phyloP scores from a whole-genome alignment of 169 alveolate species.

The Cryptosporidium sp. region DNA sequence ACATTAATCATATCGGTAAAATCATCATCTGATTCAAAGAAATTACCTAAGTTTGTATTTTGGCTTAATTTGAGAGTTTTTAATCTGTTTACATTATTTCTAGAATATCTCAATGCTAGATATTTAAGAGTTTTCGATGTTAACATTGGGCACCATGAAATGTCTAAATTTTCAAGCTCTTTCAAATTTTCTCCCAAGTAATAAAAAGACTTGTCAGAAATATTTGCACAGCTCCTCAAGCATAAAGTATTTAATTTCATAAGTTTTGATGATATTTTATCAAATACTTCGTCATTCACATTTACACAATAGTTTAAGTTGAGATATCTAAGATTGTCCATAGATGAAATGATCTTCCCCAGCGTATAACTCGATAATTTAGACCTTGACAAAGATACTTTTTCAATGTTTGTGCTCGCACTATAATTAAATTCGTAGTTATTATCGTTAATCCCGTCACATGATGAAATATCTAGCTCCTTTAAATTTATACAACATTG shows the following conservation, averaged over 20 bases:
- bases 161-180: conserved; percentile 39
- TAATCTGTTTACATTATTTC: background rate
- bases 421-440: conserved; percentile 16
- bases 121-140: conserved; percentile 41
- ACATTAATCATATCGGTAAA: background rate
- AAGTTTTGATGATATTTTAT: background rate
- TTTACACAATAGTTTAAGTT: conserved; percentile 29
- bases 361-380: conserved; percentile 34
- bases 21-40: background rate
- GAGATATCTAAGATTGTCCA: conserved; percentile 31
- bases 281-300: conserved; percentile 46
- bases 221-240: conserved; percentile 58
- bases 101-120: conserved; percentile 58
- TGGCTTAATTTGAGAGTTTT: conserved; percentile 56
- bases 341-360: background rate
- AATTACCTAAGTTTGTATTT: conserved; percentile 35
- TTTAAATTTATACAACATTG: conserved; percentile 54
- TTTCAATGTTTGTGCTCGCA: conserved; percentile 25
- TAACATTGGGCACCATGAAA: conserved; percentile 71
- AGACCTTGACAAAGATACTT: conserved; percentile 35
- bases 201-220: conserved; percentile 42
- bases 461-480: conserved; percentile 62
- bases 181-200: conserved; percentile 1
- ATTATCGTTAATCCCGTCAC: conserved; percentile 39
- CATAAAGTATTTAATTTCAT: conserved; percentile 3